phyloP scores from a whole-genome alignment of 768 basidiomycete species.

The Boletus sp. region DNA sequence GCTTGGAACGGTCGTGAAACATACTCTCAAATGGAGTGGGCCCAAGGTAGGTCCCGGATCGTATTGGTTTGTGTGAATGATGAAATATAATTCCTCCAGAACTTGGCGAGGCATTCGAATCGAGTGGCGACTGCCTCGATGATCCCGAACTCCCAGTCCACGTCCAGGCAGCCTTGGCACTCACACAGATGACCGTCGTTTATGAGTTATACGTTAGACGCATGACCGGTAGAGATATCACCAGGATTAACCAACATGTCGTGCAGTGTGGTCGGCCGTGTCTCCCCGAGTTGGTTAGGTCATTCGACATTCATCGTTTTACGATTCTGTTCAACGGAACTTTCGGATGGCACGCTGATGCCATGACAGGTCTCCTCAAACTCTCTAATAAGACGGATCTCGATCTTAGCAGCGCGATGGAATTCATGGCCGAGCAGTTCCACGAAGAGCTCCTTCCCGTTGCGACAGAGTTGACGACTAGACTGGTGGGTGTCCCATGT shows the following conservation, averaged over 20 bases:
- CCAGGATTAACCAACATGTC: background rate
- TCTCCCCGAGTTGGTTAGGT: constrained; percentile 81
- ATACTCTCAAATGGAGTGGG: constrained; percentile 62
- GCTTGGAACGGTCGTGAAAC: constrained; percentile 68
- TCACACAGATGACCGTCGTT: constrained; percentile 70
- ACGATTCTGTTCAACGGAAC: background rate
- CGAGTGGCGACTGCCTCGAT: constrained; percentile 66
- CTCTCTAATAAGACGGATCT: constrained; percentile 89
- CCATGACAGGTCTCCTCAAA: constrained; percentile 68
- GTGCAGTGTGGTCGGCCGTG: constrained; percentile 63
- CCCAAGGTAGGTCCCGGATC: constrained; percentile 47
- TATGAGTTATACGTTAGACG: constrained; percentile 49
- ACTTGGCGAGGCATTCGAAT: constrained; percentile 61
- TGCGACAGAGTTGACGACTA: constrained; percentile 46
- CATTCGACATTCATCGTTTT: constrained; percentile 60
- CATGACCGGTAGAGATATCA: background rate
- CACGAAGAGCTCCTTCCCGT: constrained; percentile 72
- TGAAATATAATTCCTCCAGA: constrained; percentile 36
- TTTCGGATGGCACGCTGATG: background rate
- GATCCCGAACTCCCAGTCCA: constrained; percentile 81
- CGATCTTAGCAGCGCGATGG: constrained; percentile 81
- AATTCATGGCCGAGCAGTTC: constrained; percentile 83
- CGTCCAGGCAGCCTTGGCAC: constrained; percentile 77
- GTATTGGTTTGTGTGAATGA: background rate
- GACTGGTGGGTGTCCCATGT: constrained; percentile 53